Conservation (phyloP, 2,329 filamentous ascomycete genomes). For the Aspergillus neoniger region DNA sequence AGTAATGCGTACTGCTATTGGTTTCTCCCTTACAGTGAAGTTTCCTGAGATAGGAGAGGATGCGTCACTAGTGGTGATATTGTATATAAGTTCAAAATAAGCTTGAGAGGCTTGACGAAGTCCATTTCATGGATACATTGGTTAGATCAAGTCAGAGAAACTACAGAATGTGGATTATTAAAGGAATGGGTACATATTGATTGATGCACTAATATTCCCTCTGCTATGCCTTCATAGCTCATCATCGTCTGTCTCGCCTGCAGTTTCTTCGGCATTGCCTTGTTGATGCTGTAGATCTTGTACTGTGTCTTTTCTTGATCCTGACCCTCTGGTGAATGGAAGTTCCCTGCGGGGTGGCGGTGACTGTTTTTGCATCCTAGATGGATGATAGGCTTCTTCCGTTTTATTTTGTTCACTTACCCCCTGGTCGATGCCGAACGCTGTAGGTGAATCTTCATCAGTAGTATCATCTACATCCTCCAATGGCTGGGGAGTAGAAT, state of each 20-base stretch:
- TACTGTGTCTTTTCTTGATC: slow-evolving; percentile 7
- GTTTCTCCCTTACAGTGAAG: slow-evolving; percentile 23
- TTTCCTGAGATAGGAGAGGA: slow-evolving; percentile 25
- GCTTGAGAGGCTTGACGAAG: slow-evolving; percentile 17
- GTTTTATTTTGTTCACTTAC: not conserved
- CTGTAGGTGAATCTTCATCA: slow-evolving; percentile 28
- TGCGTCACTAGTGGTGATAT: slow-evolving; percentile 29
- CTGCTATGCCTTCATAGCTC: slow-evolving; percentile 33
- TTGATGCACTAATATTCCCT: not conserved
- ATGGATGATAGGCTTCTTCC: slow-evolving; percentile 6
- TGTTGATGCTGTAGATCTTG: slow-evolving; percentile 6
- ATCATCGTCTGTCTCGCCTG: slow-evolving; percentile 46
- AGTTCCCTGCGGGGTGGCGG: slow-evolving; percentile 46
- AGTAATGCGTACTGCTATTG: slow-evolving; percentile 19
- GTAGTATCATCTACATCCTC: slow-evolving; percentile 34
- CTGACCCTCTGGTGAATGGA: slow-evolving; percentile 38
- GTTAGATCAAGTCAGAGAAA: not conserved
- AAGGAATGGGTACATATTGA: not conserved
- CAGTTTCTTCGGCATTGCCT: slow-evolving; percentile 28
- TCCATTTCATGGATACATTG: not conserved
- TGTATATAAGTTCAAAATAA: slow-evolving; percentile 41
- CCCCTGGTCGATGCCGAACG: not conserved
- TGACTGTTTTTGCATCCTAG: slow-evolving; percentile 16
- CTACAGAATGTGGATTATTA: not conserved
- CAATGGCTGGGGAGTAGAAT: slow-evolving; percentile 34